Evolutionary conservation across 768 basidiomycete genomes (phyloP).

Genomic region (Boletus subcaerulescens): DNA sequence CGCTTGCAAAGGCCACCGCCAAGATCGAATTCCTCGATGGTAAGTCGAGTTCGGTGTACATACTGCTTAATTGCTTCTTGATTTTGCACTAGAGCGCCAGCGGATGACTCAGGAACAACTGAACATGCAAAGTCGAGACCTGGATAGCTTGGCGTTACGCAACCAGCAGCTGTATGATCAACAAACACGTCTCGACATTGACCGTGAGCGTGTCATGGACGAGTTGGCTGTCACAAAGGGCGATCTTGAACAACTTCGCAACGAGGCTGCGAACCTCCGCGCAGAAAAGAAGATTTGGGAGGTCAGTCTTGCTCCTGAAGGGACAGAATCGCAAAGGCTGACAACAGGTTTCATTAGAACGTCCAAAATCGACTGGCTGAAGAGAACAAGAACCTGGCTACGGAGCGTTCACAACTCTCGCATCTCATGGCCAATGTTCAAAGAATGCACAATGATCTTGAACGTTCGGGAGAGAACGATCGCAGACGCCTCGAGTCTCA

Average conservation of each 20-base stretch:
- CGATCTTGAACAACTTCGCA: slow-evolving; percentile 72
- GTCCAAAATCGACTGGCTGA: slow-evolving; percentile 78
- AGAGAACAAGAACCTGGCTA: slow-evolving; percentile 76
- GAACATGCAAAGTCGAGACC: slow-evolving; percentile 56
- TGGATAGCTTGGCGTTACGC: slow-evolving; percentile 64
- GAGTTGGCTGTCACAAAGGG: slow-evolving; percentile 59
- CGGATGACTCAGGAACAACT: slow-evolving; percentile 70
- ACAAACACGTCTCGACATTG: slow-evolving; percentile 71
- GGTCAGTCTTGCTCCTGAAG: slow-evolving; percentile 43
- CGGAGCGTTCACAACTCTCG: slow-evolving; percentile 81
- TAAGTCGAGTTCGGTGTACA: slow-evolving; percentile 29
- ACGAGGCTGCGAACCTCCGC: slow-evolving; percentile 82
- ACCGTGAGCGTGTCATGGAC: slow-evolving; percentile 64
- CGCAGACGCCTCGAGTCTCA: slow-evolving; percentile 77
- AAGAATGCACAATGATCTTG: slow-evolving; percentile 85
- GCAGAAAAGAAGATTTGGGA: slow-evolving; percentile 95
- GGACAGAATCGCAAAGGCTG: neutral
- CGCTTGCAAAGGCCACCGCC: slow-evolving; percentile 80
- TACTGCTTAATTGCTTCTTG: neutral
- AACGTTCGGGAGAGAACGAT: slow-evolving; percentile 80
- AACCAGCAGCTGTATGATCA: slow-evolving; percentile 73
- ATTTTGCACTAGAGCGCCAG: slow-evolving; percentile 54
- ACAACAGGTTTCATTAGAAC: slow-evolving; percentile 43
- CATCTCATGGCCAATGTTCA: slow-evolving; percentile 89
- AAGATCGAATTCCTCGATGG: slow-evolving; percentile 77